Conservation (phyloP, 306 rosid genomes). For the Vicia villosa region DNA sequence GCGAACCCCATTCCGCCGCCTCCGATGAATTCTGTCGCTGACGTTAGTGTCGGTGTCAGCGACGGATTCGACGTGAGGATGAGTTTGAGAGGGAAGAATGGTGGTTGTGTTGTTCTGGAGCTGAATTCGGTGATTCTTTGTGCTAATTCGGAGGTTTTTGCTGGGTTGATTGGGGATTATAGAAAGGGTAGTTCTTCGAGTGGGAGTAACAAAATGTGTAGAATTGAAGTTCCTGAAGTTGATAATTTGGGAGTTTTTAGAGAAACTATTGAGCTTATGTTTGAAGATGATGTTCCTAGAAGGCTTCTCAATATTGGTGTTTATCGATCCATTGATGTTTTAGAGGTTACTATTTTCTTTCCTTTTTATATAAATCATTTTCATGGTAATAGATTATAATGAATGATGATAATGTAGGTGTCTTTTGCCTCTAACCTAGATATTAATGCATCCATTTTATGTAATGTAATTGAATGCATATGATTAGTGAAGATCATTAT, state of each 20-base stretch:
- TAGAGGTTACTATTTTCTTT: constrained; percentile 61
- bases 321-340: constrained; percentile 72
- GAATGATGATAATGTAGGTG: not conserved
- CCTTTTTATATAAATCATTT: not conserved
- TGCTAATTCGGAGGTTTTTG: constrained; percentile 78
- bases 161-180: constrained; percentile 57
- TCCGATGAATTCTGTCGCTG: constrained; percentile 25
- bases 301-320: constrained; percentile 67
- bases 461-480: not conserved
- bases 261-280: constrained; percentile 86
- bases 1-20: constrained; percentile 13
- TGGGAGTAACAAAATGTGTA: constrained; percentile 59
- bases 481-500: not conserved
- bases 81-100: constrained; percentile 81
- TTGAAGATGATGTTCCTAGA: constrained; percentile 67
- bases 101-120: constrained; percentile 77
- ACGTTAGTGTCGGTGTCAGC: not conserved
- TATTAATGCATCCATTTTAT: not conserved
- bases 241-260: constrained; percentile 71
- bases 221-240: constrained; percentile 86
- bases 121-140: constrained; percentile 67
- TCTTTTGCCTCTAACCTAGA: not conserved
- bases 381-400: not conserved
- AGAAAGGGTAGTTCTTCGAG: constrained; percentile 39
- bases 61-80: constrained; percentile 74